These are phyloP conservation scores for Quaeritorhiza haematococci DNA, from an alignment of 371 early-diverging fungal species.

Conservation along the genomic window DNA sequence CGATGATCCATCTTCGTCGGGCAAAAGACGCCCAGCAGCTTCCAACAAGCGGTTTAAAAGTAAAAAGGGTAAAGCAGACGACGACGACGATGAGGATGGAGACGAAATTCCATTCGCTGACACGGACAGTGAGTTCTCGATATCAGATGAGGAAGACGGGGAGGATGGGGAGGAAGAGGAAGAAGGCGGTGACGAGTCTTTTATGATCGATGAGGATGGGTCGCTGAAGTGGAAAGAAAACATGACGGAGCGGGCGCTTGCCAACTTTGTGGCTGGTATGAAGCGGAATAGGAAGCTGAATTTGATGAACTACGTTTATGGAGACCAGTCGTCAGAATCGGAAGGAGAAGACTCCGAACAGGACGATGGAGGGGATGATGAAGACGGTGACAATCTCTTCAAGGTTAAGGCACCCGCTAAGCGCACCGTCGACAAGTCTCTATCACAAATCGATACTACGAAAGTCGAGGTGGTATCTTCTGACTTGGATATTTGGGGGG, in stretches of 20 bases:
- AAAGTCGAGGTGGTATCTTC: conserved; percentile 51
- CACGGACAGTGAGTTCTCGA: conserved; percentile 59
- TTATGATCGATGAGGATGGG: conserved; percentile 25
- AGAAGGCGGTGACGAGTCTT: conserved; percentile 26
- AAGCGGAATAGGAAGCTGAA: conserved; percentile 43
- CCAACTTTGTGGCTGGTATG: conserved; percentile 54
- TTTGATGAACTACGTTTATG: conserved; percentile 84
- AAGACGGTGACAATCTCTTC: conserved; percentile 64
- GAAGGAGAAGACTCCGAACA: conserved; percentile 32
- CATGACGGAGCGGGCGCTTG: conserved; percentile 62
- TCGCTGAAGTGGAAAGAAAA: conserved; percentile 69
- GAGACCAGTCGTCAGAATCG: conserved; percentile 10
- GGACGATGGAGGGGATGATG: conserved; percentile 36
- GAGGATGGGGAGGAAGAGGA: conserved; percentile 28
- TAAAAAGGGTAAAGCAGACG: conserved; percentile 11
- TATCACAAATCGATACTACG: conserved; percentile 61
- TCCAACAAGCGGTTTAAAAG: not conserved
- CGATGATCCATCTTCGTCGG: too few relatives aligned
- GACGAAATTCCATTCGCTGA: conserved; percentile 62
- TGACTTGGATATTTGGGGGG: conserved; percentile 65
- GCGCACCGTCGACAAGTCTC: conserved; percentile 3
- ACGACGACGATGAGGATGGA: conserved; percentile 39
- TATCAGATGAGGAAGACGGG: conserved; percentile 39
- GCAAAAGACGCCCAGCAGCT: too few relatives aligned
- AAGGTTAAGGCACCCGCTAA: conserved; percentile 46